Evolutionary conservation across 192 early-diverging fungal species (phyloP), one percentile per base, ranked within the genome.

Genomic region (Coemansia interrupta): DNA sequence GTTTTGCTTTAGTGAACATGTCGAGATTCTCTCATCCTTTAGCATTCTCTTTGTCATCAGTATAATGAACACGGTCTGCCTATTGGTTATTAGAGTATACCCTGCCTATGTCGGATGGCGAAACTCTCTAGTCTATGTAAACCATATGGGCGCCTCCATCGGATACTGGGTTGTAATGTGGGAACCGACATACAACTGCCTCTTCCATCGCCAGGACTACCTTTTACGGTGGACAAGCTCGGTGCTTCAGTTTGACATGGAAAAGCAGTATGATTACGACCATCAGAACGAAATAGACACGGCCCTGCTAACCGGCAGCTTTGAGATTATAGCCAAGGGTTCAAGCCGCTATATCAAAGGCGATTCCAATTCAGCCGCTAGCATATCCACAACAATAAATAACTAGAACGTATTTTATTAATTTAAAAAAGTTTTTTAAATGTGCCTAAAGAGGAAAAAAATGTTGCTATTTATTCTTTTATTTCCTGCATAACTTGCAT

Each of bases 91-190:
- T 38, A 39, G 32, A 5, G 23, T 56, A 9, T 64, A 57, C 26
- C 54, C 48, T 0, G 54, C 54, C 24, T 44, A 32, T 1, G 20
- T 54, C 20, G 46, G 18, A 10, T 64, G 62, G 62, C 54, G 62
- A 3, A 64, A 17, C 38, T 22, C 20, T 1, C 62, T 57, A 36
- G 22, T 64, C 7, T 64, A 57, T n/a, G 32, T 49, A n/a, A 57
- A 57, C 45, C 62, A 64, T 17, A 19, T 48, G 0, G 28, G 62
- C 14, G 54, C 54, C 15, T 57, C 38, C 0, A 29, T 52, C 7
- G 54, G 41, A 1, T 57, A 51, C 30, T 64, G 62, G 62, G 46
- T 54, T 17, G 42, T 63, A 20, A 63, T 63, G 61, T 54, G 61
- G 44, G 48, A 64, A 30, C 54, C 55, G 0, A 57, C 47, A 0